Base-by-base conservation (phyloP, 768 basidiomycete species). In the Termitomyces titanicus region DNA sequence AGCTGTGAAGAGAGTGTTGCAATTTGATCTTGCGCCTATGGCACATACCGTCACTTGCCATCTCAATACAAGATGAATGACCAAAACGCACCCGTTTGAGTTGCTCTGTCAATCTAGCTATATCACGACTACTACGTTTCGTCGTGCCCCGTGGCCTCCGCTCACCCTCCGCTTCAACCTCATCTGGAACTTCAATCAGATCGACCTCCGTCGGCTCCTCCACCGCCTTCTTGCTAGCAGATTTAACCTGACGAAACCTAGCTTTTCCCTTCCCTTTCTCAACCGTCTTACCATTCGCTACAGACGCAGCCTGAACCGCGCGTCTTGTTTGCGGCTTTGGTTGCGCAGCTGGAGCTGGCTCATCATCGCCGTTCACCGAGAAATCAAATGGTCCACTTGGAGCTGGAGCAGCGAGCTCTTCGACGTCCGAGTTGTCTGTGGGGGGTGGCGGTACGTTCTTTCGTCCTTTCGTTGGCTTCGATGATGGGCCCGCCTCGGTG, bases 1-100 rank as follows among this genome's bases (percentile, higher is more conserved):
- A 91, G 59, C 54, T 86, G 84, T 17, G 72, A 67, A 34, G 74
- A 72, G 1, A 90, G 64, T 24, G 73, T 66, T 29, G 77, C 71
- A 22, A 79, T 74, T 47, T 79, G 78, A n/a, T 63, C 61, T 53
- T 78, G 66, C 13, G 72, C 66, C 80, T 82, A 22, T 33, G 15
- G 12, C 24, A 20, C 24, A n/a, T n/a, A 8, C 20, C 31, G 47
- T 46, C 43, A 42, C 39, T 51, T 27, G 15, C 22, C 11, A 40
- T 5, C 24, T 37, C 18, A 24, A 25, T 24, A 17, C 13, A 20
- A 44, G 12, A 2, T 5, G 51, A 42, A n/a, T 34, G 24, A 20
- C 5, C 33, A 18, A 42, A 56, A 61, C 61, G 37, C n/a, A 69
- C 72, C 60, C 64, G 66, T 27, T 51, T 54, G 43, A 71, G 62